Percentiles rank a stretch among this genome's conserved stretches.
Evolutionary conservation across 169 alveolate genomes (phyloP).

Genomic region (Plasmodium relictum): DNA sequence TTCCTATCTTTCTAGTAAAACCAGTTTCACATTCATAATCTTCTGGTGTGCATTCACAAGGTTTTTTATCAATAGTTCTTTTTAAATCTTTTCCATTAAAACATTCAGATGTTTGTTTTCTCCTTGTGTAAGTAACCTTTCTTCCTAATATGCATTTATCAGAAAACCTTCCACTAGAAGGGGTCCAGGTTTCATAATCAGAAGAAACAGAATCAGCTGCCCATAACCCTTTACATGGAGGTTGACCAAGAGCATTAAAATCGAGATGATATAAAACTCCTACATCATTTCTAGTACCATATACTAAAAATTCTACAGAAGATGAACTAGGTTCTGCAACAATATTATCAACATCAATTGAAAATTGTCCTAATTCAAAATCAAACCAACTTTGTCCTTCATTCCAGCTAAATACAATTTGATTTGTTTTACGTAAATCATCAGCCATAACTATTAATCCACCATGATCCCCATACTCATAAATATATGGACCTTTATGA

Average conservation of each 20-base stretch:
- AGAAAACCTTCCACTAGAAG: conserved; percentile 86
- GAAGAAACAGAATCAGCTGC: conserved; percentile 94
- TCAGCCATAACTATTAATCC: conserved; percentile 98
- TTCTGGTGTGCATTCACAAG: conserved; percentile 96
- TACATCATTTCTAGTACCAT: conserved; percentile 93
- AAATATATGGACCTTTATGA: conserved; percentile 97
- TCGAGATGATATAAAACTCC: conserved; percentile 96
- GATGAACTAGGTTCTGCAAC: conserved; percentile 97
- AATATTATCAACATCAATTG: conserved; percentile 94
- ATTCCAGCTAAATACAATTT: conserved; percentile 95
- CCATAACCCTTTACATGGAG: conserved; percentile 95
- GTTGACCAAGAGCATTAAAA: conserved; percentile 95
- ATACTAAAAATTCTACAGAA: conserved; percentile 94
- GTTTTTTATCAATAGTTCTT: conserved; percentile 90
- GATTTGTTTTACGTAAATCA: conserved; percentile 89
- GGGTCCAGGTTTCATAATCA: conserved; percentile 98
- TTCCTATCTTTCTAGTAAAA: conserved; percentile 90
- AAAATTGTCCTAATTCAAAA: conserved; percentile 90
- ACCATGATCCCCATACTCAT: conserved; percentile 99
- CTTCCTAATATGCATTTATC: conserved; percentile 94
- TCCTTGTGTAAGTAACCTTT: conserved; percentile 94
- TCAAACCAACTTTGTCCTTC: conserved; percentile 98
- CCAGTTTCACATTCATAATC: conserved; percentile 99
- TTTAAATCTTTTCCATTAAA: conserved; percentile 97
- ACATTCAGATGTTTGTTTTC: conserved; percentile 96